Percentiles rank a stretch among this genome's conserved stretches.
Conservation (phyloP, 768 basidiomycete species). For the Polyporus arcularius region DNA sequence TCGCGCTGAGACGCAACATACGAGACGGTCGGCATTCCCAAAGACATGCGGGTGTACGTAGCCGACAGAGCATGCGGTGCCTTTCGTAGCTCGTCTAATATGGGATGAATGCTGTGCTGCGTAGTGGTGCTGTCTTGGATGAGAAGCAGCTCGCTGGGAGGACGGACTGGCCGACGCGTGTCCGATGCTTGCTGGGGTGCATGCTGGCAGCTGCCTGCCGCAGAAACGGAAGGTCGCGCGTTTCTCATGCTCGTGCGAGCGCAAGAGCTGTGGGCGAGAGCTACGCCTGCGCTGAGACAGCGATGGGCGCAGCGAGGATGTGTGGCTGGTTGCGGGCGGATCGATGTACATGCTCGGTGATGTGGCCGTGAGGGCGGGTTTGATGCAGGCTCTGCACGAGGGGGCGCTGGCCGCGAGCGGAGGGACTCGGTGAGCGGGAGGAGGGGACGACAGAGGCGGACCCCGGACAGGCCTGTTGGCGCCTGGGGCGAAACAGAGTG, state of each 20-base stretch:
- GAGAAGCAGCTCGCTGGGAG: too few species aligned
- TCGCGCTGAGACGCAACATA: background rate
- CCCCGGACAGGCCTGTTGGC: conserved; percentile 9
- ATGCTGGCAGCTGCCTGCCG: too few species aligned
- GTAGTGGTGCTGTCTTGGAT: too few species aligned
- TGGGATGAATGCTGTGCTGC: too few species aligned
- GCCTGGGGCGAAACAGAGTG: conserved; percentile 9
- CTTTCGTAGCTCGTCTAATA: too few species aligned
- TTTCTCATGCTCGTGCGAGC: background rate
- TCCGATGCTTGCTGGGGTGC: too few species aligned
- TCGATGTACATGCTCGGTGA: background rate
- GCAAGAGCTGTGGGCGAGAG: background rate
- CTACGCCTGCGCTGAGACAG: background rate
- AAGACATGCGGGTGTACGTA: too few species aligned
- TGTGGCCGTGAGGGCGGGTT: conserved; percentile 2
- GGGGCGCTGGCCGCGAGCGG: conserved; percentile 1
- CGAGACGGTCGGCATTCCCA: background rate
- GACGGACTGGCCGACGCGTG: too few species aligned
- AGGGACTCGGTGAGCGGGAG: too few species aligned
- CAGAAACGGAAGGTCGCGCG: background rate
- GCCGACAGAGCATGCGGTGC: too few species aligned
- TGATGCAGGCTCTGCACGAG: background rate
- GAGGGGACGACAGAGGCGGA: background rate
- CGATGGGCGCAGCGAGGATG: background rate
- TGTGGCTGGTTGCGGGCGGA: background rate